These are phyloP conservation scores for Kluyveromyces sp. DNA, from an alignment of 1,139 yeast species.

Conservation along the genomic window DNA sequence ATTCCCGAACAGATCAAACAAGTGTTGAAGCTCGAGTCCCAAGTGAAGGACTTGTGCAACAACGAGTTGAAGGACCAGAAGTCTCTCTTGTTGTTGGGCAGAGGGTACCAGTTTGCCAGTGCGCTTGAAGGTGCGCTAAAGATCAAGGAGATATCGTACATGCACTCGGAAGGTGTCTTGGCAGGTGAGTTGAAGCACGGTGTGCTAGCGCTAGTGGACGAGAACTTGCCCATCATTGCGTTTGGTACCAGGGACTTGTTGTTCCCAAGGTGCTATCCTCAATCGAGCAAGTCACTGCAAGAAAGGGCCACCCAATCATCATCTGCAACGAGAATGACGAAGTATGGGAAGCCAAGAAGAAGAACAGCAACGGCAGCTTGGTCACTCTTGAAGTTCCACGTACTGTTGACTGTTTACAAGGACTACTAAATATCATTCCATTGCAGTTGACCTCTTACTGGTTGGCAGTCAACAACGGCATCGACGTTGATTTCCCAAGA, in stretches of 20 bases:
- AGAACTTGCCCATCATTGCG: slow-evolving; percentile 85
- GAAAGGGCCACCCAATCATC: slow-evolving; percentile 94
- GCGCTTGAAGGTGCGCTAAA: slow-evolving; percentile 98
- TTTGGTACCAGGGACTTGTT: slow-evolving; percentile 97
- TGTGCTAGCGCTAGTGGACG: slow-evolving; percentile 93
- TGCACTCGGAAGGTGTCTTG: slow-evolving; percentile 98
- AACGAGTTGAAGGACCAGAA: slow-evolving; percentile 68
- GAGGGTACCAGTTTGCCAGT: slow-evolving; percentile 96
- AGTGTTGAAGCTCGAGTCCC: slow-evolving; percentile 65
- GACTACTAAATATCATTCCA: slow-evolving; percentile 89
- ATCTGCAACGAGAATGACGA: slow-evolving; percentile 87
- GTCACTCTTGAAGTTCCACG: slow-evolving; percentile 83
- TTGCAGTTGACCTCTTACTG: slow-evolving; percentile 95
- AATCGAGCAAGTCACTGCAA: slow-evolving; percentile 92
- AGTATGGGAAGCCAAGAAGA: slow-evolving; percentile 46
- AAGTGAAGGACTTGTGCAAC: slow-evolving; percentile 70
- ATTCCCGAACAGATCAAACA: slow-evolving; percentile 81
- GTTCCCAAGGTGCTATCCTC: slow-evolving; percentile 93
- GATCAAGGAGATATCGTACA: slow-evolving; percentile 95
- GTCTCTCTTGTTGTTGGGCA: slow-evolving; percentile 83
- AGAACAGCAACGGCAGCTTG: slow-evolving; percentile 27
- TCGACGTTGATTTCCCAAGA: slow-evolving; percentile 98
- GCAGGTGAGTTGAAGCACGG: slow-evolving; percentile 99
- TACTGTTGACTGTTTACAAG: slow-evolving; percentile 96
- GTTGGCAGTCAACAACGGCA: slow-evolving; percentile 92